These are phyloP conservation scores for Lepidium aucheri DNA, from an alignment of 345 rosid genomes.

Conservation along the genomic window DNA sequence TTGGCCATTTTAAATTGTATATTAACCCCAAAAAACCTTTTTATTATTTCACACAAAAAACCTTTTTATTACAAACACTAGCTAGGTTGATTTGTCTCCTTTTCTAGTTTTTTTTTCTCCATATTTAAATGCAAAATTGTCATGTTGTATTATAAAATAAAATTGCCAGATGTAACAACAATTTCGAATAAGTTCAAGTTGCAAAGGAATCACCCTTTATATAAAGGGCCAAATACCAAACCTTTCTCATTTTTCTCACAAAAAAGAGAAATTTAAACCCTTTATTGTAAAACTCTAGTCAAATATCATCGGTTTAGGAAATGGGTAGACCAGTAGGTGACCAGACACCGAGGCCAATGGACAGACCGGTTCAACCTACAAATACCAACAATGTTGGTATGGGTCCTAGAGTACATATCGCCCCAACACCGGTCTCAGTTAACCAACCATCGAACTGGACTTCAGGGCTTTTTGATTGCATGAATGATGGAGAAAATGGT, in stretches of 20 bases:
- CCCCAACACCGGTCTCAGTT: background rate
- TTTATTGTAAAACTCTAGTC: background rate
- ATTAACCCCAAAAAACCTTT: no score
- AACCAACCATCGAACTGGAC: slow-evolving; percentile 36
- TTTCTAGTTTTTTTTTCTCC: no score
- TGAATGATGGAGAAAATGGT: slow-evolving; percentile 64
- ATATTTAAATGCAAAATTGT: background rate
- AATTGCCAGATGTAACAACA: background rate
- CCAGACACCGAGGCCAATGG: background rate
- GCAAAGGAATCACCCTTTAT: background rate
- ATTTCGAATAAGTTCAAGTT: slow-evolving; percentile 6
- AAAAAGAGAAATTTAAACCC: background rate
- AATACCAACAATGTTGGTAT: background rate
- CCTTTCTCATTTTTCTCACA: background rate
- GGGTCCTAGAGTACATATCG: no score
- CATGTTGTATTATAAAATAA: background rate
- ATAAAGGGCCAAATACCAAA: slow-evolving; percentile 12
- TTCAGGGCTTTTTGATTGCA: slow-evolving; percentile 57
- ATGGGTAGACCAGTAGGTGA: slow-evolving; percentile 21
- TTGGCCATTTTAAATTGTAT: no score
- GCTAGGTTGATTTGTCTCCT: no score
- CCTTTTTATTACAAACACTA: no score
- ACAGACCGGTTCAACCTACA: background rate
- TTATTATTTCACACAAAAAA: no score
- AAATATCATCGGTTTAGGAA: background rate